Percentiles rank a stretch among this genome's conserved stretches.
These are phyloP conservation scores for Neurospora pannonica DNA, from an alignment of 495 filamentous ascomycete species.

Conservation along the genomic window DNA sequence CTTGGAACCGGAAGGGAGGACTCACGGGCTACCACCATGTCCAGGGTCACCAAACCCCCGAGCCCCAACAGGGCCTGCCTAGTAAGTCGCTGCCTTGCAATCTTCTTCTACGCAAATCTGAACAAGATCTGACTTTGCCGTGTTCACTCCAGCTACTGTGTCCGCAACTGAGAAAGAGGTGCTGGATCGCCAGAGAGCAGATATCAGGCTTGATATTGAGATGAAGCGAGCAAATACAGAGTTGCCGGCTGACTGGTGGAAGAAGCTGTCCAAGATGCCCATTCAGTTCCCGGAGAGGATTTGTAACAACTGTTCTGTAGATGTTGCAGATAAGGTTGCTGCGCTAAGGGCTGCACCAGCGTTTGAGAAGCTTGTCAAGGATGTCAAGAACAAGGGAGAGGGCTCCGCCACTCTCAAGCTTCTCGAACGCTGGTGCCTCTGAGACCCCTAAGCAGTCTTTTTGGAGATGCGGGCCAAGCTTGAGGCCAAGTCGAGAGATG, in stretches of 20 bases:
- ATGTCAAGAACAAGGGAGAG: slow-evolving; percentile 1
- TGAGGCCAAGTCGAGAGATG: neutral
- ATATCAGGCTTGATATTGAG: slow-evolving; percentile 19
- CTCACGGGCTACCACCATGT: too few species aligned
- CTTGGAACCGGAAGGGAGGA: too few species aligned
- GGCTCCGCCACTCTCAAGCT: neutral
- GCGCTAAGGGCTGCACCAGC: slow-evolving; percentile 2
- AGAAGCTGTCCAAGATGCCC: too few species aligned
- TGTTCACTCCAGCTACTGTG: neutral
- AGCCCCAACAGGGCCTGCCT: neutral
- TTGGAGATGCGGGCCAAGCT: neutral
- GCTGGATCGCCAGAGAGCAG: slow-evolving; percentile 14
- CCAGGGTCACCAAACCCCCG: too few species aligned
- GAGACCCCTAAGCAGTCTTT: slow-evolving; percentile 3
- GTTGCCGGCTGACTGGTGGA: neutral
- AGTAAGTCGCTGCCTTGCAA: neutral
- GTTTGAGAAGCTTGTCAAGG: slow-evolving; percentile 3
- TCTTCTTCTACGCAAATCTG: neutral
- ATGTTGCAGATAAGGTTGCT: slow-evolving; percentile 5
- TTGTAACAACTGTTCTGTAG: too few species aligned
- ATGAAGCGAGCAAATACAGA: slow-evolving; percentile 12
- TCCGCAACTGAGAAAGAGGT: neutral
- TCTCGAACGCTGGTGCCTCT: slow-evolving; percentile 1
- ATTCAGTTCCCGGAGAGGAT: too few species aligned
- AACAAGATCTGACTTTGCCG: neutral